Evolutionary conservation across 2,329 filamentous ascomycete species (phyloP), one percentile per base, ranked within the genome.

Genomic region (Aspergillus sp.): DNA sequence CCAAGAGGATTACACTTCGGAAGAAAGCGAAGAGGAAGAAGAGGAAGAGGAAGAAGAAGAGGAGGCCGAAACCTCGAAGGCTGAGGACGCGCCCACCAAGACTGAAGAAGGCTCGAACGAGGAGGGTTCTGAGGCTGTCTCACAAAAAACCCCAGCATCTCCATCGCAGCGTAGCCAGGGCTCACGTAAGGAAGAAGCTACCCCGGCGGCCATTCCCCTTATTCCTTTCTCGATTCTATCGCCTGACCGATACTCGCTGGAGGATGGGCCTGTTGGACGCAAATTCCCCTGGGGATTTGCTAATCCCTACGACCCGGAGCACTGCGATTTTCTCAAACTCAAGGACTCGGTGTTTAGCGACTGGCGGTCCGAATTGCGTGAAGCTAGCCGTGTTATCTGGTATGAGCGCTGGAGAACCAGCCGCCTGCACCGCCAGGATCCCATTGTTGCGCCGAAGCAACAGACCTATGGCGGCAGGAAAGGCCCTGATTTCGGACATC

Each of bases 211-310:
- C 56, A 70, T 76, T 11, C 90, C 90, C 0, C 89, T 91, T 71
- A 79, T 97, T 24, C 95, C 95, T 1, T 86, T 98, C 70, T 96
- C 92, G 41, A 90, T 97, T 72, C 89, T 99, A 72, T 96, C 91
- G 61, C 95, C 95, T 0, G 95, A 99, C 73, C 84, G 90, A 43
- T 96, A 98, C 76, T 77, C 76, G 2, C 62, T 79, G 33, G 90
- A 96, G 27, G 70, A 77, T 55, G 70, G 74, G 41, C 77, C 75
- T 2, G 79, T 96, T 59, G 95, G 95, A 46, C 90, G 95, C 59
- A 88, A 89, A 63, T 99, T 98, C 73, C 90, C 95, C 0, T 99
- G 95, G 95, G 95, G 95, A 6, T 96, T 97, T 66, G 95, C 95
- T 4, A 91, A 98, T 70, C 95, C 95, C 0, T 93, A 95, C 79